These are phyloP conservation scores for Nannochloropsis salina DNA, from an alignment of 108 stramenopile genomes.

Conservation along the genomic window DNA sequence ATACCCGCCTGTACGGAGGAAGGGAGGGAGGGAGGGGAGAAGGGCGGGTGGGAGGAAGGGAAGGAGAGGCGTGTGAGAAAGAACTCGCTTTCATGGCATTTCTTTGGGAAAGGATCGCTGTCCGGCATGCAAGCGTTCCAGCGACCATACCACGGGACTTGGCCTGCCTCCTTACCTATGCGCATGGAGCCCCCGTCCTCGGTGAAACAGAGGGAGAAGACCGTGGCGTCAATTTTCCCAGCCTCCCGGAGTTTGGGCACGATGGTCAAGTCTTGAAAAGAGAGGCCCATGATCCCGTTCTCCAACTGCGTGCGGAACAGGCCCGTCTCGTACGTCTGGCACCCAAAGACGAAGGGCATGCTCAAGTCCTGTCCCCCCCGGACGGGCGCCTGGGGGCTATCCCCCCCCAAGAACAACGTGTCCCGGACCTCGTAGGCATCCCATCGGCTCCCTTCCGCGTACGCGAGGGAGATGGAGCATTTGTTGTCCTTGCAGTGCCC, in stretches of 20 bases:
- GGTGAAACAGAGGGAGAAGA: constrained; percentile 76
- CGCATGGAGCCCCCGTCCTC: constrained; percentile 21
- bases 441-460: constrained; percentile 52
- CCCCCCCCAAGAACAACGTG: constrained; percentile 9
- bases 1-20: constrained; percentile 65
- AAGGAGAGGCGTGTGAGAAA: background rate
- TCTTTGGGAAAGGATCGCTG: constrained; percentile 25
- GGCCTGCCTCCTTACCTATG: background rate
- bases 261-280: constrained; percentile 66
- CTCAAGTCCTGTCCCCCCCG: constrained; percentile 23
- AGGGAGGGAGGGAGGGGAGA: background rate
- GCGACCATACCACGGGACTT: too few relatives aligned
- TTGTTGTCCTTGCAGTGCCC: background rate
- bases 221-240: constrained; percentile 62
- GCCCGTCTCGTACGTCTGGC: constrained; percentile 74
- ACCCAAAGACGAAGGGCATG: constrained; percentile 84
- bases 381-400: background rate
- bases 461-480: constrained; percentile 19
- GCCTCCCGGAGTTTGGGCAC: constrained; percentile 69
- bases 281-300: constrained; percentile 90
- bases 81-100: constrained; percentile 61
- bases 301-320: constrained; percentile 82
- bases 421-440: constrained; percentile 43
- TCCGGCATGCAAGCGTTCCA: too few relatives aligned
- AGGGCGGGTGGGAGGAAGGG: background rate